Evolutionary conservation across 352 stramenopile species (phyloP), one percentile per base, ranked within the genome.

Genomic region (Aphanomyces euteiches): DNA sequence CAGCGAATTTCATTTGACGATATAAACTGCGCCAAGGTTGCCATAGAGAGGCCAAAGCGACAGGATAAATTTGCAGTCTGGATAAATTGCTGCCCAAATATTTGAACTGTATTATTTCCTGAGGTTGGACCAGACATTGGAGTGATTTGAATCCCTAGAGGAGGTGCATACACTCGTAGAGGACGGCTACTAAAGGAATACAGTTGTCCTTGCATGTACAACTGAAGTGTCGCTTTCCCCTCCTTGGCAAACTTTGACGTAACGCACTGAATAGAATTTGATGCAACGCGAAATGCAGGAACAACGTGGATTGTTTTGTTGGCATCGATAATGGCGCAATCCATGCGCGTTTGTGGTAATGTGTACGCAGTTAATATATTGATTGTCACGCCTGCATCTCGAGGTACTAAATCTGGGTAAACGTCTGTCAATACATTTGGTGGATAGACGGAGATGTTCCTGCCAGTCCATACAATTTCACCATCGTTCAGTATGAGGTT

Each of bases 21-120:
- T 15, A 75, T 72, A n/a, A 72, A 75, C 4, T 38, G 15, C 5
- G 37, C 67, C 6, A 66, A 47, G 10, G 13, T 39, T n/a, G 15
- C 0, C 7, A 19, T 5, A 17, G n/a, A 47, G 3, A 57, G 7
- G 60, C 73, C 75, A 58, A 81, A 81, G 5, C 66, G 66, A 54
- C 76, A 81, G 3, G 60, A 50, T 13, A 81, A 40, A 3, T 47
- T 65, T 8, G 64, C 43, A 8, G 72, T 28, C 19, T 66, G 47
- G 3, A 79, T 36, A 48, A 81, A 81, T 2, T 63, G 61, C 15
- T 58, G 28, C 21, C 75, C 74, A 6, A 39, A 45, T 28, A 78
- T 47, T 40, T 36, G 63, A 38, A 83, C 56, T 34, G 61, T 39
- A 7, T 60, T 73, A 41, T 77, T 74, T 2, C 76, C 77, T 5